Base-by-base conservation (phyloP, 2,329 filamentous ascomycete species). In the Cercospora zeae-maydis region DNA sequence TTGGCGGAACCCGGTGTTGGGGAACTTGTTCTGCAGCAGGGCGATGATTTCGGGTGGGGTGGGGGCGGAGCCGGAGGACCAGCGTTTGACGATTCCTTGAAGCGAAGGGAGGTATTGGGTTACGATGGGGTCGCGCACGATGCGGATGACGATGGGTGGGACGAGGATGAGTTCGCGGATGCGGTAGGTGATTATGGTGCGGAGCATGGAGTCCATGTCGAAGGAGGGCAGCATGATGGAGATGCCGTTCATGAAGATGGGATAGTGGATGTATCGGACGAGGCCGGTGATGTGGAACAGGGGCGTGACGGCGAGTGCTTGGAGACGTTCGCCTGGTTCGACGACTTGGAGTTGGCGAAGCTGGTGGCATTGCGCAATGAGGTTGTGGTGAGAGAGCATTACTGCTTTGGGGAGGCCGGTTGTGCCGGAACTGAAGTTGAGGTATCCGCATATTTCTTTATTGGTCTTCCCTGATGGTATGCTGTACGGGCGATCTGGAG, bases 221-320 rank as follows among this genome's bases (percentile, higher is more conserved):
- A 89, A 90, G 9, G 79, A 73, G 0, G 85, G 83, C 1, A 89
- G 78, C 80, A 89, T 86, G 68, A 85, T 80, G 27, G 86, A 83
- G 67, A 87, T 80, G 16, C 83, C 84, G 70, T 88, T 88, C 49
- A 87, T 77, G 27, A 85, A 73, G 27, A 89, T 74, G 0, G 86
- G 86, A 0, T 88, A 78, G 71, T 88, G 84, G 67, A 88, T 80
- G 59, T 83, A 79, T 65, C 87, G 83, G 2, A 87, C 81, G 1
- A 88, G 78, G 1, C 85, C 86, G 0, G 84, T 86, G 68, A 86
- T 86, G 72, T 87, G 84, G 72, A 86, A 87, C 37, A 86, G 77
- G 0, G 85, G 85, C 36, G 87, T 77, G 3, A 85, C 83, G 2
- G 82, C 83, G 0, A 86, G 74, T 24, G 82, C 77, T 34, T 78